These are phyloP conservation scores for Cladosporium cucumerinum DNA, from an alignment of 2,329 filamentous ascomycete genomes.

Conservation along the genomic window DNA sequence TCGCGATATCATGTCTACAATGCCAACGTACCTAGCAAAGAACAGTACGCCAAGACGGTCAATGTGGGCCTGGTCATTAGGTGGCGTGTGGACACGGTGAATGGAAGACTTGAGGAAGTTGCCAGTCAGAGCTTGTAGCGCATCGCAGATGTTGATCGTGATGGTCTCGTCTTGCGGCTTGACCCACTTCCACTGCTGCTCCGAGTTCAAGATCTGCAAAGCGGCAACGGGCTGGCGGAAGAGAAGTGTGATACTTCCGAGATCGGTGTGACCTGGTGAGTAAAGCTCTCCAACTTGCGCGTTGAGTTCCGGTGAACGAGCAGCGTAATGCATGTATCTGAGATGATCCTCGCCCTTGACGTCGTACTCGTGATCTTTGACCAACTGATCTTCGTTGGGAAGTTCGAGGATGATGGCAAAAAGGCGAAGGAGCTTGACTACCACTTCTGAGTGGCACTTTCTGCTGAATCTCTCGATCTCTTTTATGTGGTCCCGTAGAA, in stretches of 20 bases:
- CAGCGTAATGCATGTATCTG: constrained; percentile 38
- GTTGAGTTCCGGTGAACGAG: constrained; percentile 25
- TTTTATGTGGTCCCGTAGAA: constrained; percentile 45
- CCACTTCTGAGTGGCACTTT: constrained; percentile 52
- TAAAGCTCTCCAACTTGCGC: constrained; percentile 20
- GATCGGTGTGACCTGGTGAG: constrained; percentile 39
- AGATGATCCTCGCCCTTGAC: constrained; percentile 58
- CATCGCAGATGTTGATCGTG: constrained; percentile 41
- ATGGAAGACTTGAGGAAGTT: constrained; percentile 48
- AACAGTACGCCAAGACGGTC: constrained; percentile 52
- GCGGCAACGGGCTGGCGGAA: constrained; percentile 40
- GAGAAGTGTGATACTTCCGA: constrained; percentile 43
- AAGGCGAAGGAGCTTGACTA: constrained; percentile 56
- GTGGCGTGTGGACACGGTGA: constrained; percentile 49
- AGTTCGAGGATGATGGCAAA: constrained; percentile 61
- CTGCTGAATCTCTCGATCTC: constrained; percentile 57
- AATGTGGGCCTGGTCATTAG: constrained; percentile 47
- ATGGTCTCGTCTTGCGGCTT: constrained; percentile 39
- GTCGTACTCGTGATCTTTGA: constrained; percentile 56
- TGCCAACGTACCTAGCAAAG: constrained; percentile 41
- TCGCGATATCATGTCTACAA: constrained; percentile 30
- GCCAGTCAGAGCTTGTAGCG: constrained; percentile 38
- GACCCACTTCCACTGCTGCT: constrained; percentile 42
- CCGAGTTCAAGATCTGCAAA: constrained; percentile 34
- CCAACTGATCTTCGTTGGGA: constrained; percentile 56